Conservation (phyloP, 331 rosid genomes). For the Pyrus hybrid region DNA sequence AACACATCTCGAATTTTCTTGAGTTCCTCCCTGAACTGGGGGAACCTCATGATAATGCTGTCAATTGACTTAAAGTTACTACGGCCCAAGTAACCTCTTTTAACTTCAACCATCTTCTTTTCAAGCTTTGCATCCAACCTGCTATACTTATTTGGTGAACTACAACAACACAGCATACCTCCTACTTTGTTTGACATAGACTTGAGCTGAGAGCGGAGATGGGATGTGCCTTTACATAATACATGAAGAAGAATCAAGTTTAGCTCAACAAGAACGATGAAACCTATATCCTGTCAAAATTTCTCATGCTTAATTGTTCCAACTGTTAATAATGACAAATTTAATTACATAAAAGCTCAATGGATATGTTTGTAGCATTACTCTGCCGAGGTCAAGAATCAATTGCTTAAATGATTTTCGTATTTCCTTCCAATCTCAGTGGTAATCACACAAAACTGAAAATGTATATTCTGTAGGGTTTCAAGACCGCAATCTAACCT, state of each 20-base stretch:
- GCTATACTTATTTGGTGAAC: conserved; percentile 33
- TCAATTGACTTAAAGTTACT: conserved; percentile 59
- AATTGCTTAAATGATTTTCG: background rate
- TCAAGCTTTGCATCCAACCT: conserved; percentile 67
- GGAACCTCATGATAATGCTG: conserved; percentile 65
- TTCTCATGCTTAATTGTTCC: background rate
- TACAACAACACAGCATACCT: conserved; percentile 37
- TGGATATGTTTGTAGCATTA: background rate
- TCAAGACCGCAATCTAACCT: background rate
- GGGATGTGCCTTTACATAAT: conserved; percentile 37
- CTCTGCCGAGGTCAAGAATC: background rate
- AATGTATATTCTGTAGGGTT: too few relatives aligned
- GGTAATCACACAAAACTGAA: background rate
- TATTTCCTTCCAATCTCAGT: background rate
- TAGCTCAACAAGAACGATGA: conserved; percentile 13
- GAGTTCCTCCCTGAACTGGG: conserved; percentile 58
- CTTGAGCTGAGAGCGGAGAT: conserved; percentile 24
- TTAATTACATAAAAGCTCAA: background rate
- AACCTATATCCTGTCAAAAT: background rate
- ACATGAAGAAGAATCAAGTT: conserved; percentile 10
- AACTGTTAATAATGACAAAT: background rate
- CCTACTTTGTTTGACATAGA: conserved; percentile 43
- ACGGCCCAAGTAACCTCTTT: conserved; percentile 34
- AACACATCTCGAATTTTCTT: conserved; percentile 55
- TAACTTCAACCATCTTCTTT: conserved; percentile 52